Base-by-base conservation (phyloP, 169 alveolate genomes). In the Plasmodium gallinaceum region DNA sequence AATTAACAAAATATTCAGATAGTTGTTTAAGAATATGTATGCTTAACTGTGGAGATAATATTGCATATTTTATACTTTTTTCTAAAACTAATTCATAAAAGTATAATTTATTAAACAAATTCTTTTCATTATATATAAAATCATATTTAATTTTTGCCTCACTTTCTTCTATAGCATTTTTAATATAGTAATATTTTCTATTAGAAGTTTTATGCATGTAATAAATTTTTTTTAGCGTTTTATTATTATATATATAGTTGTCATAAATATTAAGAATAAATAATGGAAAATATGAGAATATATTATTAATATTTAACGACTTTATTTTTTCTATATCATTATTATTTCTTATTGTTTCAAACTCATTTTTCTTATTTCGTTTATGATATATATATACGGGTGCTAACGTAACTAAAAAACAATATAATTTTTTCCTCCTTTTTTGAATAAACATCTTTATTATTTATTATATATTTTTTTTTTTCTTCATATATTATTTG, bases 21-120 rank as follows among this genome's bases (percentile, higher is more conserved):
- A 80, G 26, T 9, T 80, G 54, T 42, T 71, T 37, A 39, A 80
- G 48, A 12, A 80, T 66, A 43, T 80, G 26, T 9, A 66, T 16
- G 65, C 90, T 80, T 52, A 80, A 58, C n/a, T 66, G 83, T 0
- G 90, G 90, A 10, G 90, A 80, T 7, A 80, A 32, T 16, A 80
- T 60, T 0, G 83, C 90, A 80, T 66, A 80, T 26, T 52, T 80
- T 0, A 80, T 24, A 18, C 83, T 80, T 43, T 26, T 66, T 42
- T 80, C 90, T 46, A 80, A 26, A 7, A 80, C 42, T 8, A 80
- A 6, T 26, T 80, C 90, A 24, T 80, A 80, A 37, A 80, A 18
- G 68, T 80, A 80, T 16, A 80, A 54, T 22, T 80, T 80, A 45
- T 80, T 80, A 26, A 65, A 80, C 37, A 80, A 1, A 70, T 32